Evolutionary conservation across 768 basidiomycete species (phyloP).

Genomic region (Podaxis carcinomalis): DNA sequence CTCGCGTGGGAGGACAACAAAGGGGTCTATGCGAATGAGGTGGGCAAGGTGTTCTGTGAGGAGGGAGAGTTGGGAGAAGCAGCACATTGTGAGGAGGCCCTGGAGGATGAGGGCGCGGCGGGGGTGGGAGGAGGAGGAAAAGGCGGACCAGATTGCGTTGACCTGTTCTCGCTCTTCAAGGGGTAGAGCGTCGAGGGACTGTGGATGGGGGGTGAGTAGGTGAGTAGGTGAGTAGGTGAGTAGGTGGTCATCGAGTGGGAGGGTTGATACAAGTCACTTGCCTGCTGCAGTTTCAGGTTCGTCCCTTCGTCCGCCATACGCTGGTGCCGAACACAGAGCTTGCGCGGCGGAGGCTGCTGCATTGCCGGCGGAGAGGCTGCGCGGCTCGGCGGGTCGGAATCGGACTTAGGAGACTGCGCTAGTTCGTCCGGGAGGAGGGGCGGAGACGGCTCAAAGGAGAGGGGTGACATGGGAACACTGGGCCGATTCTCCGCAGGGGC

Average conservation of each 20-base stretch:
- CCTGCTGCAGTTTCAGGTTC: slow-evolving; percentile 88
- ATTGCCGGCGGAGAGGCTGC: slow-evolving; percentile 20
- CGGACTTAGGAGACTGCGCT: slow-evolving; percentile 8
- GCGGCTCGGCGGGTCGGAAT: slow-evolving; percentile 7
- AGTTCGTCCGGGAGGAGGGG: slow-evolving; percentile 12
- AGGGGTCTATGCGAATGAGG: slow-evolving; percentile 95
- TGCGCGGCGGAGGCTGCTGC: slow-evolving; percentile 49
- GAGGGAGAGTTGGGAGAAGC: slow-evolving; percentile 96
- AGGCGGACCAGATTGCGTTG: slow-evolving; percentile 93
- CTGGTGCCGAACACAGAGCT: slow-evolving; percentile 90
- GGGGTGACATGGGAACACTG: slow-evolving; percentile 11
- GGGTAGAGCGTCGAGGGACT: slow-evolving; percentile 90
- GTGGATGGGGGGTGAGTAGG: neutral
- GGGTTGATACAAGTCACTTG: slow-evolving; percentile 28
- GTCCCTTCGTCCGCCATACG: slow-evolving; percentile 96
- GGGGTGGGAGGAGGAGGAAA: slow-evolving; percentile 90
- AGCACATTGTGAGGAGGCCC: slow-evolving; percentile 98
- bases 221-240: no score
- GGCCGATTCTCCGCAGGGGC: slow-evolving; percentile 15
- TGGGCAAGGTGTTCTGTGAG: slow-evolving; percentile 88
- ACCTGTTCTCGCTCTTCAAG: slow-evolving; percentile 83
- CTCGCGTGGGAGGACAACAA: slow-evolving; percentile 86
- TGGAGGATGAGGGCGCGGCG: slow-evolving; percentile 92
- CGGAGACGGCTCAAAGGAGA: neutral
- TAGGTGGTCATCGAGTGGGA: neutral